Evolutionary conservation across 306 rosid genomes (phyloP).

Genomic region (Glycyrrhiza uralensis): DNA sequence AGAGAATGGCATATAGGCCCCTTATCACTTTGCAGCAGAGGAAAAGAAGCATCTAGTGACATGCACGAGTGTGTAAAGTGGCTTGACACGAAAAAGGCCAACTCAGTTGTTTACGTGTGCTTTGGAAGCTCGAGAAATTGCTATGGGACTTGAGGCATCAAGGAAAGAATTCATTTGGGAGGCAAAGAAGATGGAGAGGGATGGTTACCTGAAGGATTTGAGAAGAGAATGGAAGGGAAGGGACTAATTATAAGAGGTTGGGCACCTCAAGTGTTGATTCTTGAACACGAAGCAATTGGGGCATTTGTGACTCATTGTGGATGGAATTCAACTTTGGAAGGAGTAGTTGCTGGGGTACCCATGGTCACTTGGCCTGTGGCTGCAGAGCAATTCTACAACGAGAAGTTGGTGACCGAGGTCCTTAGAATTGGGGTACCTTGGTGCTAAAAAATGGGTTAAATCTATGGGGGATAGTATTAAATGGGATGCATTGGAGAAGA

Average conservation of each 20-base stretch:
- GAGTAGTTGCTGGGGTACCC: background rate
- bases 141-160: constrained; percentile 19
- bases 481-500: background rate
- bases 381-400: constrained; percentile 19
- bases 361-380: constrained; percentile 22
- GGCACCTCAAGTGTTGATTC: constrained; percentile 47
- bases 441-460: background rate
- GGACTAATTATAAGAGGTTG: constrained; percentile 19
- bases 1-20: constrained; percentile 58
- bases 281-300: constrained; percentile 49
- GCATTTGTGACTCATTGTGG: constrained; percentile 68
- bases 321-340: constrained; percentile 40
- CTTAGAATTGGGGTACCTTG: constrained; percentile 30
- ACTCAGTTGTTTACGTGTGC: constrained; percentile 28
- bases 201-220: background rate
- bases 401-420: background rate
- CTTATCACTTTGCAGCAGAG: constrained; percentile 32
- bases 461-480: background rate
- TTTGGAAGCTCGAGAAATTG: constrained; percentile 37
- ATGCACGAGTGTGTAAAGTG: constrained; percentile 23
- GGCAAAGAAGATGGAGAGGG: background rate
- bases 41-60: background rate
- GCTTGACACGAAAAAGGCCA: constrained; percentile 18
- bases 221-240: background rate
- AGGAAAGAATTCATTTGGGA: constrained; percentile 33